Conservation (phyloP, 805 yeast species). For the Metschnikowia baotianmanensis region DNA sequence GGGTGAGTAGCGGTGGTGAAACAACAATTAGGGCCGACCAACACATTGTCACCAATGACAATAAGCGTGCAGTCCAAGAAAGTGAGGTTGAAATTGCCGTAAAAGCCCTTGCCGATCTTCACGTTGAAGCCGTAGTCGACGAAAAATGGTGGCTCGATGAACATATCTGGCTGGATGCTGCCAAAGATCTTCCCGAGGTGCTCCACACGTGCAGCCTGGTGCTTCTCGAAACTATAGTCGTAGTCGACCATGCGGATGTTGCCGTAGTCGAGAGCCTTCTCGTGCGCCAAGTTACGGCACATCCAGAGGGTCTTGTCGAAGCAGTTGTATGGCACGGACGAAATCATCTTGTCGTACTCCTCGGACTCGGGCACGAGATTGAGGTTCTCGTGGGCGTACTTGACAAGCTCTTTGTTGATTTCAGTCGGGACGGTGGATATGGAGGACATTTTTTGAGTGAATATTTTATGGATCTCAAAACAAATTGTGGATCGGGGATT, state of each 20-base stretch:
- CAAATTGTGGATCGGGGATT: neutral
- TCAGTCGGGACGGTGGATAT: no score
- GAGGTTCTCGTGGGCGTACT: conserved; percentile 33
- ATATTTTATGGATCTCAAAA: neutral
- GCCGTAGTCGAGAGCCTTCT: conserved; percentile 34
- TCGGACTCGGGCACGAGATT: conserved; percentile 33
- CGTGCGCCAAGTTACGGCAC: conserved; percentile 33
- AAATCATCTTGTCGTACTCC: conserved; percentile 57
- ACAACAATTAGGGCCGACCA: conserved; percentile 62
- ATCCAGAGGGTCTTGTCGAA: conserved; percentile 25
- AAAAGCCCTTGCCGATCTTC: conserved; percentile 54
- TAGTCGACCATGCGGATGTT: conserved; percentile 33
- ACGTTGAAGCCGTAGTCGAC: conserved; percentile 70
- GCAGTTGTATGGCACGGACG: conserved; percentile 47
- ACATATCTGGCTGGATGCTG: conserved; percentile 35
- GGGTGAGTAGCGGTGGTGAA: conserved; percentile 67
- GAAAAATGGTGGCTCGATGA: conserved; percentile 56
- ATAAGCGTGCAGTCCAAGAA: conserved; percentile 61
- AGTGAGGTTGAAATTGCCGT: conserved; percentile 54
- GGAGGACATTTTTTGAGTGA: no score
- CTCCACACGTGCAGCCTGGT: conserved; percentile 35
- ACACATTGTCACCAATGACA: conserved; percentile 55
- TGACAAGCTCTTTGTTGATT: conserved; percentile 32
- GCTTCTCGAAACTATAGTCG: conserved; percentile 25
- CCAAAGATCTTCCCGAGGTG: conserved; percentile 48